phyloP scores from a whole-genome alignment of 176 grass and related monocot genomes.

The Avena sativa region DNA sequence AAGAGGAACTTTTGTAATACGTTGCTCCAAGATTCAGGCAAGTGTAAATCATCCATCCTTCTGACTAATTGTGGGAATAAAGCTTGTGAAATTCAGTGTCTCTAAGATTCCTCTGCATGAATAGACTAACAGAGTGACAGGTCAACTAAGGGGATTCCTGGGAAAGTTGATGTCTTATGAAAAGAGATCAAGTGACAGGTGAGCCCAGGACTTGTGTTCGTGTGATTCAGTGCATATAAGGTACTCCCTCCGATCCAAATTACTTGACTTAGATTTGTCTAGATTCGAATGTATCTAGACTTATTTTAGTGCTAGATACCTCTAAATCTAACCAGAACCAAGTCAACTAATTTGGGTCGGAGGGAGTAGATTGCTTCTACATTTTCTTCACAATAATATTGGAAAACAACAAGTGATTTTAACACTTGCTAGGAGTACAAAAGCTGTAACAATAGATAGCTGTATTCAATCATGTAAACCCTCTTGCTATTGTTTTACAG shows the following conservation, averaged over 20 bases:
- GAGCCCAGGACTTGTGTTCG: background rate
- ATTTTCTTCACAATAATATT: background rate
- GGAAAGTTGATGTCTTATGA: background rate
- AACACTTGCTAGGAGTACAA: background rate
- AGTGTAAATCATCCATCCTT: background rate
- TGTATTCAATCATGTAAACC: background rate
- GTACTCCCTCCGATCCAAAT: too few species aligned
- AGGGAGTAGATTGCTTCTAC: background rate
- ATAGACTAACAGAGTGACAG: background rate
- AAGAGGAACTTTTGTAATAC: background rate
- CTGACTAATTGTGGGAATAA: background rate
- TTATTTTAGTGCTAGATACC: too few species aligned
- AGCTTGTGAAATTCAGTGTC: background rate
- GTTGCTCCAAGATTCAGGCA: background rate
- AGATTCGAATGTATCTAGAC: too few species aligned
- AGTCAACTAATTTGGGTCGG: too few species aligned
- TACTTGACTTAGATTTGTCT: too few species aligned
- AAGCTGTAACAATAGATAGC: background rate
- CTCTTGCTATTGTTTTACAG: constrained; percentile 17
- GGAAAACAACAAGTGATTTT: background rate
- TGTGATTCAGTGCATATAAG: background rate
- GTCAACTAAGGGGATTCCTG: background rate
- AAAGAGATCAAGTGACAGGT: constrained; percentile 21
- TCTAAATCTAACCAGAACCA: too few species aligned
- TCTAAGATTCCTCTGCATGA: background rate